phyloP scores from a whole-genome alignment of 148 eudicot species.

The Nyssa sinensis region DNA sequence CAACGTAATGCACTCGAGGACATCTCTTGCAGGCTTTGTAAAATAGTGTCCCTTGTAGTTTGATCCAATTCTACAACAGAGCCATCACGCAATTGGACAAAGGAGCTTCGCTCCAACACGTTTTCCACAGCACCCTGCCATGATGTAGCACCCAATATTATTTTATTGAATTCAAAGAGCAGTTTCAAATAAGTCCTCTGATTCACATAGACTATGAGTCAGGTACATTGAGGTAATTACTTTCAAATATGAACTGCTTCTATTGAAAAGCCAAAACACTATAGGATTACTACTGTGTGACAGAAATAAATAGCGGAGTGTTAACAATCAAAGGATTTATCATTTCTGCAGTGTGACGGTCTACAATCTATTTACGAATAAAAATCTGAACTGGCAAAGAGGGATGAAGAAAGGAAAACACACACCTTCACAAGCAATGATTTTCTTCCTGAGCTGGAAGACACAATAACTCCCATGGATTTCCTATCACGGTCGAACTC shows the following conservation, averaged over 20 bases:
- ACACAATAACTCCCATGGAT: conserved; percentile 60
- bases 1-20: conserved; percentile 67
- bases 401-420: background rate
- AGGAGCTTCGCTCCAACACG: conserved; percentile 73
- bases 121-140: conserved; percentile 92
- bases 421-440: conserved; percentile 57
- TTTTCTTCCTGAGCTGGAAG: conserved; percentile 47
- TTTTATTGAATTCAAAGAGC: too few species aligned
- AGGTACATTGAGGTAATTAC: too few species aligned
- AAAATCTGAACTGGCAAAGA: background rate
- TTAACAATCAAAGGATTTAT: too few species aligned
- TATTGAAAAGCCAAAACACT: too few species aligned
- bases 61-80: conserved; percentile 60
- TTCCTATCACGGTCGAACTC: conserved; percentile 71
- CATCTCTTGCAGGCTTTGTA: conserved; percentile 72
- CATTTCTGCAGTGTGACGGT: too few species aligned
- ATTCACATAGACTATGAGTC: too few species aligned
- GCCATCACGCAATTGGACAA: conserved; percentile 68
- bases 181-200: too few species aligned
- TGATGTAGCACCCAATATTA: conserved; percentile 4
- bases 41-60: conserved; percentile 33
- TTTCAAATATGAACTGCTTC: too few species aligned
- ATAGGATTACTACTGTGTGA: too few species aligned
- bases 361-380: background rate
- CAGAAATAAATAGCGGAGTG: too few species aligned